Conservation (phyloP, 2,329 filamentous ascomycete genomes). For the Fusarium phyllophilum region DNA sequence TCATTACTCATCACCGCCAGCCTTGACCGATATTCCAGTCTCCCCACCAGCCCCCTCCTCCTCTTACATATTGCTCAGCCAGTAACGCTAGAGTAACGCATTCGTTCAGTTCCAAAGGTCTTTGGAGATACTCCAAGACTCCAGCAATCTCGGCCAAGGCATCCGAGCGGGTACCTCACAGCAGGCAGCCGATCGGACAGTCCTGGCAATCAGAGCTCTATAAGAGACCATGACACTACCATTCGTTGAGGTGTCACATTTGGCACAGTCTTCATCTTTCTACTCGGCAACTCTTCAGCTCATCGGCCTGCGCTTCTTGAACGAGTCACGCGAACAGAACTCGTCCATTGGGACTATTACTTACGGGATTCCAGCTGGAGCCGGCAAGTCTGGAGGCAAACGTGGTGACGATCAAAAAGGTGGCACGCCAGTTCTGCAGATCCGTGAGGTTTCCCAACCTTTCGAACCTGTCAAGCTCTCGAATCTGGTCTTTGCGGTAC, state of each 20-base stretch:
- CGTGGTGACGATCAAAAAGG: constrained; percentile 38
- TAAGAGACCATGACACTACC: constrained; percentile 55
- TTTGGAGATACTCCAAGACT: constrained; percentile 27
- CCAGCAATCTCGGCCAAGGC: constrained; percentile 29
- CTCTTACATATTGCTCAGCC: constrained; percentile 23
- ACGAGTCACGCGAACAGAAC: constrained; percentile 37
- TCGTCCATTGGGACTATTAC: constrained; percentile 51
- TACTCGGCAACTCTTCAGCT: constrained; percentile 83
- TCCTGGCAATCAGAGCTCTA: constrained; percentile 31
- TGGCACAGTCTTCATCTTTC: constrained; percentile 84
- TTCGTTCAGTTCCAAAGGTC: constrained; percentile 13
- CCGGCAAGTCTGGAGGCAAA: constrained; percentile 29
- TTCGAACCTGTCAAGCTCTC: constrained; percentile 54
- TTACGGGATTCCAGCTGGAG: constrained; percentile 51
- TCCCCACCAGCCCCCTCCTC: constrained; percentile 29
- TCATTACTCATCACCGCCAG: constrained; percentile 32
- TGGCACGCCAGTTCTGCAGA: constrained; percentile 54
- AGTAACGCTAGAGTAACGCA: constrained; percentile 31
- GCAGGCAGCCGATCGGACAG: constrained; percentile 36
- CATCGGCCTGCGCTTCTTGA: constrained; percentile 74
- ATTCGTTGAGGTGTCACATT: constrained; percentile 74
- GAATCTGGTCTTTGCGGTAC: constrained; percentile 74
- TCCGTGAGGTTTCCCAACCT: constrained; percentile 55
- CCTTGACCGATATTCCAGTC: constrained; percentile 38
- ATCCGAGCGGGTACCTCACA: constrained; percentile 38